Evolutionary conservation across 2,329 filamentous ascomycete genomes (phyloP).

Genomic region (Exserohilum turcica): DNA sequence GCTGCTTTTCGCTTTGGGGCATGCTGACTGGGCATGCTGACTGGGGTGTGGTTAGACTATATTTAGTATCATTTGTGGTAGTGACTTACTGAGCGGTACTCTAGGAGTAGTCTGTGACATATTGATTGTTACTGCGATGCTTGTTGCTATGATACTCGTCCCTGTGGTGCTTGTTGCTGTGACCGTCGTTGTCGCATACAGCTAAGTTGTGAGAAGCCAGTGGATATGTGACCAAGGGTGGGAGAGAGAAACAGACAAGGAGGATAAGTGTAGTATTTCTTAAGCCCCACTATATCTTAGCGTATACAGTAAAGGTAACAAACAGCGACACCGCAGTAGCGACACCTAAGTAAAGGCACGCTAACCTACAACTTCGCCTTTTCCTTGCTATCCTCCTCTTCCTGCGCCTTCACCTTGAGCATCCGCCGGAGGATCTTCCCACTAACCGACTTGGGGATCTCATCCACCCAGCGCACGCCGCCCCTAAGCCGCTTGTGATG

Average conservation of each 20-base stretch:
- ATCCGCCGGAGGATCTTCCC: conserved; percentile 56
- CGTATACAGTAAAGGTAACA: too few species aligned
- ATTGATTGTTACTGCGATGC: neutral
- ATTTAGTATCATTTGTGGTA: neutral
- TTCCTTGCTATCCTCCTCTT: conserved; percentile 44
- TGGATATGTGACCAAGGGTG: neutral
- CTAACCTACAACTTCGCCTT: conserved; percentile 53
- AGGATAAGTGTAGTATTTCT: neutral
- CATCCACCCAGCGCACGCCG: conserved; percentile 53
- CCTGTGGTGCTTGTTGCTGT: too few species aligned
- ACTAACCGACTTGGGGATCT: conserved; percentile 55
- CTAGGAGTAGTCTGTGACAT: neutral
- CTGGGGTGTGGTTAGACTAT: neutral
- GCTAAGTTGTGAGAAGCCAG: neutral
- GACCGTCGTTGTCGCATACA: neutral
- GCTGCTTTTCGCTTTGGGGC: neutral
- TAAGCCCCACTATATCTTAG: too few species aligned
- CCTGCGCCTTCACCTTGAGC: conserved; percentile 50
- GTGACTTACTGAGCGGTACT: neutral
- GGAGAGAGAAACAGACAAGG: too few species aligned
- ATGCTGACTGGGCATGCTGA: too few species aligned
- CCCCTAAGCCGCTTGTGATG: conserved; percentile 55
- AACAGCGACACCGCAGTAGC: too few species aligned
- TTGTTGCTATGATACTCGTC: too few species aligned
- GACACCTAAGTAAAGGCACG: conserved; percentile 3